Base-by-base conservation (phyloP, 2,329 filamentous ascomycete species). In the Alternaria incomplexa region DNA sequence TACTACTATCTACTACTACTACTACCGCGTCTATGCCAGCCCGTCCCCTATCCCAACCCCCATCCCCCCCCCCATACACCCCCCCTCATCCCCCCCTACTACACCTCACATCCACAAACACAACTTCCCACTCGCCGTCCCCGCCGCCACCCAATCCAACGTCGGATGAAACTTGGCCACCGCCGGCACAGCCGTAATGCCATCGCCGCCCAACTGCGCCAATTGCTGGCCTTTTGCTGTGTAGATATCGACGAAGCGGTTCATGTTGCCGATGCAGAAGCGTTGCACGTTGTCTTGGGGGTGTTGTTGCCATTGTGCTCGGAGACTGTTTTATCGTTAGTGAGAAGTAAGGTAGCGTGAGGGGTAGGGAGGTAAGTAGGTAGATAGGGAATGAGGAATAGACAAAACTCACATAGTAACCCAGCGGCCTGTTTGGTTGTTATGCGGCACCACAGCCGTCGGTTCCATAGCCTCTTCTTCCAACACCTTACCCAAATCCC, bases 261-360 rank as follows among this genome's bases (percentile, higher is more conserved):
- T 97, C 96, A 98, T 98, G 71, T 98, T 99, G 1, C 93, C 96
- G 61, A 99, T 95, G 23, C 89, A 92, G 72, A 99, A 93, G 64
- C 95, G 93, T 66, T 97, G 90, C 6, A 96, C 89, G 8, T 90
- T 90, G 62, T 96, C 93, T 32, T 86, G 82, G 0, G 96, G 95
- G 48, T 87, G 86, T 30, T 87, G 84, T 79, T 99, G 96, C 96
- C 96, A 99, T 72, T 97, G 93, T 78, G 96, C 86, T 85, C 96
- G 76, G 85, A 91, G 82, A 71, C 87, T 89, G 59, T 25, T 46
- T 30, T 10, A 45, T 53, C 6, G 51, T 74, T 50, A 73, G 73
- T 57, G 45, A 40, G 26, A 8, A 26, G 26, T 26, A 26, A 26
- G 26, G 26, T 25, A 25, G 23, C 23, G 23, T 25, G 23, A 25